Base-by-base conservation (phyloP, 2,329 filamentous ascomycete genomes). In the Claviceps citrina region DNA sequence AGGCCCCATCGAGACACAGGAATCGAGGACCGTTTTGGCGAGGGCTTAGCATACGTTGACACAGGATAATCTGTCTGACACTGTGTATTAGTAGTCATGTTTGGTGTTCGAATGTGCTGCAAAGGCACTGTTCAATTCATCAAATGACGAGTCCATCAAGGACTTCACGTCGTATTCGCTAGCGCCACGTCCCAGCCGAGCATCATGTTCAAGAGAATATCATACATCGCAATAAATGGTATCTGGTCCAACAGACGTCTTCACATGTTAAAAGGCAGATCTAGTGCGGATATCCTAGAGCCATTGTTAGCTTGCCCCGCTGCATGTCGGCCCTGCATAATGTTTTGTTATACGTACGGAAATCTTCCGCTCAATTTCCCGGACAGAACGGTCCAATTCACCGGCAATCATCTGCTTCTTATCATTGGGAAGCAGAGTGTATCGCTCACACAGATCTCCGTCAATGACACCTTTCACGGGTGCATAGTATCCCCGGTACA, bases 381-480 rank as follows among this genome's bases (percentile, higher is more conserved):
- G 67, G 41, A 95, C 78, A 31, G 84, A 89, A 43, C 91, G 78
- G 61, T 96, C 91, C 49, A 96, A 62, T 61, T 96, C 89, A 38
- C 74, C 86, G 2, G 89, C 89, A 65, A 98, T 93, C 75, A 87
- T 86, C 61, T 85, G 78, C 69, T 95, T 94, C 67, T 84, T 87
- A 53, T 95, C 89, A 49, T 79, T 81, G 20, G 81, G 72, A 44
- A 98, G 67, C 44, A 91, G 64, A 43, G 85, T 76, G 61, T 85
- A 98, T 49, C 86, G 75, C 67, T 99, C 91, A 53, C 91, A 94
- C 31, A 99, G 67, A 62, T 99, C 91, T 22, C 91, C 91, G 60
- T 99, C 91, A 52, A 99, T 94, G 22, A 93, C 78, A 7, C 87
- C 87, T 69, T 98, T 98, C 31, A 93, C 85, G 0, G 91, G 93